Evolutionary conservation across 164 flowering plant species (phyloP).

Genomic region (Aristolochia californica): DNA sequence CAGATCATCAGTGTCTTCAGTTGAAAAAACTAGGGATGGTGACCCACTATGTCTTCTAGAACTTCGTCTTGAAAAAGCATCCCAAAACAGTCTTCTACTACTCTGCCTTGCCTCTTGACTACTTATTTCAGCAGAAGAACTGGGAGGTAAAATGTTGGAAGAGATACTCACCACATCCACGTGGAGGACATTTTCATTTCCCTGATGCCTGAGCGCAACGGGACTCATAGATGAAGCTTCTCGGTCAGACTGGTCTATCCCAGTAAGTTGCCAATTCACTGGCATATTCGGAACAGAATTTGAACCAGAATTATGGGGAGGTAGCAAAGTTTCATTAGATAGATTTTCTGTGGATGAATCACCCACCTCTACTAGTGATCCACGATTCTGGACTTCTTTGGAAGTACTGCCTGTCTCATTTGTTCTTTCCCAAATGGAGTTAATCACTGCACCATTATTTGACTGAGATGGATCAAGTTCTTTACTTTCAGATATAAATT

Average conservation of each 20-base stretch:
- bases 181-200: slow-evolving; percentile 42
- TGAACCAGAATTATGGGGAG: slow-evolving; percentile 14
- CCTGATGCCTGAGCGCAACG: slow-evolving; percentile 28
- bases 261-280: slow-evolving; percentile 12
- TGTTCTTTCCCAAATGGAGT: slow-evolving; percentile 18
- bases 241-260: slow-evolving; percentile 24
- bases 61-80: slow-evolving; percentile 70
- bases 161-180: slow-evolving; percentile 56
- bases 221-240: slow-evolving; percentile 30
- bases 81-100: slow-evolving; percentile 70
- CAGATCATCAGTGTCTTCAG: slow-evolving; percentile 31
- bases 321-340: slow-evolving; percentile 7
- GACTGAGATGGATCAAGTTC: slow-evolving; percentile 25
- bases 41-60: slow-evolving; percentile 54
- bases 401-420: slow-evolving; percentile 25
- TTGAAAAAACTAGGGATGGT: slow-evolving; percentile 34
- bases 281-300: slow-evolving; percentile 24
- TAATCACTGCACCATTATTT: slow-evolving; percentile 11
- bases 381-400: slow-evolving; percentile 19
- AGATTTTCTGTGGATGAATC: slow-evolving; percentile 23
- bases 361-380: slow-evolving; percentile 15
- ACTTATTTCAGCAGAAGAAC: slow-evolving; percentile 28
- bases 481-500: slow-evolving; percentile 25
- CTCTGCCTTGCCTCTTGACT: slow-evolving; percentile 49
- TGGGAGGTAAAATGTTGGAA: slow-evolving; percentile 27